Base-by-base conservation (phyloP, 495 filamentous ascomycete species). In the Thozetella sp. region DNA sequence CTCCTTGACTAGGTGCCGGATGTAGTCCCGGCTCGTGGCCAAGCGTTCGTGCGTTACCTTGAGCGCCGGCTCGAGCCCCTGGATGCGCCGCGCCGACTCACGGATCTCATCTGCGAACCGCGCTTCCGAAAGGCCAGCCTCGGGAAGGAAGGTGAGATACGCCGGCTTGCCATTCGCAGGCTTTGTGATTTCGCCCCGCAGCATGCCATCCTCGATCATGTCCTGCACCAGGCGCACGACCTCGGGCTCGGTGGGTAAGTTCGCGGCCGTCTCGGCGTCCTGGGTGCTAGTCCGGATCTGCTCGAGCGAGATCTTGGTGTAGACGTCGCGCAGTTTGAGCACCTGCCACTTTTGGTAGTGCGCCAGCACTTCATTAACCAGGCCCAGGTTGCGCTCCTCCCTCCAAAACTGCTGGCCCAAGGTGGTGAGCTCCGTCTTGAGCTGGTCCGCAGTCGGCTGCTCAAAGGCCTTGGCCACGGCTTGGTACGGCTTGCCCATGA, bases 401-500 rank as follows among this genome's bases (percentile, higher is more conserved):
- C 63, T 45, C 88, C 90, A 96, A 25, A 86, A 64, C 13, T 79
- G 65, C 51, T 69, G 57, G n/a, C 82, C 84, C 15, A 73, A 66
- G n/a, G 37, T 63, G 20, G 87, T 78, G 27, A 82, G 74, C 67
- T 93, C 90, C 11, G 77, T 72, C 59, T 78, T 78, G 20, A 95
- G 74, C 58, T 74, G 79, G 2, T 76, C 71, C 13, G 82, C 75
- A 53, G 88, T 80, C 15, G 82, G 78, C 40, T 79, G 70, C 64
- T 86, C 82, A 64, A 96, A 98, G 6, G 86, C 78, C 6, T 82
- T 77, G 3, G 86, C 90, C 30, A 97, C 71, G 24, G 80, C 73
- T 4, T 88, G 74, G 68, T 98, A 97, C 17, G 90, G 84, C 63
- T 85, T 92, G 34, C 84, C 81, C 20, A 91, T 62, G 3, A 77